Evolutionary conservation across 441 rosid species (phyloP), one percentile per base, ranked within the genome.

Genomic region (Biscutella laevigata): DNA sequence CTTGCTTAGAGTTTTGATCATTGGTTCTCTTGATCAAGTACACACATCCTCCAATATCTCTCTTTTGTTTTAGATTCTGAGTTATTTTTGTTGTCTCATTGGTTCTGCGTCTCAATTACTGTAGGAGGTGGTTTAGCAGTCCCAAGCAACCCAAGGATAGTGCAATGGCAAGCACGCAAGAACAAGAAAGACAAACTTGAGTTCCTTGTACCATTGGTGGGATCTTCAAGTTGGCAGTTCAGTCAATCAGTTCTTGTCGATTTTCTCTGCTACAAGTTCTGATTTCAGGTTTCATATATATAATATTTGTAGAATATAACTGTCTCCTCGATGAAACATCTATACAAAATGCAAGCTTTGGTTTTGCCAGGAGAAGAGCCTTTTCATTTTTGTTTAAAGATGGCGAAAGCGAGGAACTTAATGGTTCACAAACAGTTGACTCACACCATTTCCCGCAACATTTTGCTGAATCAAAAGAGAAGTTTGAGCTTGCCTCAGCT

Each of bases 1-100:
- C 95, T 91, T 28, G 88, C 88, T 69, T 91, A 95, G 98, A 76
- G 82, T 24, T 79, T 85, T 63, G 98, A 91, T 63, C 95, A 91
- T 64, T 85, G 95, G 98, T 91, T 91, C 71, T 95, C 98, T 67
- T 79, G 80, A 70, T 77, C 86, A 75, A 91, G 98, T 88, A 82
- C 25, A 35, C 34, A 22, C 24, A 20, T 32, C 6, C 34, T 13
- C 11, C 38, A 43, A 7, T 12, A 4, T 53, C 47, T 50, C 42
- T 3, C 30, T 24, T 28, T 37, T 38, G 3, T 34, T 10, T 14
- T 5, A 6, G 8, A 3, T 21, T 48, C 39, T 27, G 53, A 16
- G n/a, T 44, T 20, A n/a, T 60, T 20, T 22, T 9, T 30, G 11
- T 53, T 33, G 16, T 3, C 44, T 15, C 15, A 17, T 43, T 17